Conservation (phyloP, 768 basidiomycete species). For the Leucogyrophana mollusca region DNA sequence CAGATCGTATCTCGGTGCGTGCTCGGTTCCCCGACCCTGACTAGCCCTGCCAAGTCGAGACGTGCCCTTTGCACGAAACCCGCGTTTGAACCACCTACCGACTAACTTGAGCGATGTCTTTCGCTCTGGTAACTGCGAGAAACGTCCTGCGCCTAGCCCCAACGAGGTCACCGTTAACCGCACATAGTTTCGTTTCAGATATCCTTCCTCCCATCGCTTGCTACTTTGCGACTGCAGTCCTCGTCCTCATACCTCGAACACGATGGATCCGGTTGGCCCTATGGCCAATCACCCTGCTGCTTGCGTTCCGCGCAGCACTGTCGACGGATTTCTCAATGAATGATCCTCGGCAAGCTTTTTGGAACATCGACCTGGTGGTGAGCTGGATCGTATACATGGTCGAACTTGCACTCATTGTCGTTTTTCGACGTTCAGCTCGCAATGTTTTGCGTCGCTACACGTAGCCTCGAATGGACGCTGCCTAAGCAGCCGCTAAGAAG, state of each 20-base stretch:
- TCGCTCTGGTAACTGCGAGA: not conserved
- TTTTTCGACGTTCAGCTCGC: constrained; percentile 7
- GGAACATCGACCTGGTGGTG: constrained; percentile 12
- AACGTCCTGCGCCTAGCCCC: constrained; percentile 6
- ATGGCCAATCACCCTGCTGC: constrained; percentile 43
- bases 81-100: no score
- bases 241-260: constrained; percentile 48
- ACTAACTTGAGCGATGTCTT: no score
- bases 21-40: no score
- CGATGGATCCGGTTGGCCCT: constrained; percentile 42
- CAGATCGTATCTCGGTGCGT: no score
- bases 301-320: constrained; percentile 37
- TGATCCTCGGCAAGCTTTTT: not conserved
- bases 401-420: no score
- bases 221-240: constrained; percentile 49
- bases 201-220: constrained; percentile 40
- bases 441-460: constrained; percentile 8
- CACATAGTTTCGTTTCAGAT: constrained; percentile 31
- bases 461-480: constrained; percentile 17
- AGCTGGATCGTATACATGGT: no score
- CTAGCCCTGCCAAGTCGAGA: no score
- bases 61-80: no score
- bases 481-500: constrained; percentile 8
- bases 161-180: constrained; percentile 26
- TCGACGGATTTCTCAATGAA: constrained; percentile 8